phyloP scores from a whole-genome alignment of 805 yeast genomes.

The Candida chauliodis region DNA sequence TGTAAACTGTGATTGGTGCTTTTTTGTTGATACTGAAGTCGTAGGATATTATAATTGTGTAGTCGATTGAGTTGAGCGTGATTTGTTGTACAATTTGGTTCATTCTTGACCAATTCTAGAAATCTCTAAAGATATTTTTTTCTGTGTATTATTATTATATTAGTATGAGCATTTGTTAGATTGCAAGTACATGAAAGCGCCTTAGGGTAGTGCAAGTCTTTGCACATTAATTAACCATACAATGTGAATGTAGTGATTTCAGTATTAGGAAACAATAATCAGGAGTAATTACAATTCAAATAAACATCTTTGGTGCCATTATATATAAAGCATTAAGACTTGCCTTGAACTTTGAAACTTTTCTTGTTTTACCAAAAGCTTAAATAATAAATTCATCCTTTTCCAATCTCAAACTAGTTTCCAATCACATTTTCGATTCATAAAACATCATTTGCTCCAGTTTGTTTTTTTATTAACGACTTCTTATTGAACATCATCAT shows the following conservation, averaged over 20 bases:
- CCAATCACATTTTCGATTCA: no score
- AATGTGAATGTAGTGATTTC: no score
- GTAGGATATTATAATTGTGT: slow-evolving; percentile 14
- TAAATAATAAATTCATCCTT: background rate
- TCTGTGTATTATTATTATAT: background rate
- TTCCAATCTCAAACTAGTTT: no score
- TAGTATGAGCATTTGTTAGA: no score
- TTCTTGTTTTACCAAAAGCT: background rate
- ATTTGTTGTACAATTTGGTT: slow-evolving; percentile 9
- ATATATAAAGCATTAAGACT: background rate
- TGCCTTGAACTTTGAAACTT: background rate
- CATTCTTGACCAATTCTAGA: slow-evolving; percentile 7
- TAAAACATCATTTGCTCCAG: no score
- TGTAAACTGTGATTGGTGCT: slow-evolving; percentile 28
- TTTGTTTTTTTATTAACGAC: no score
- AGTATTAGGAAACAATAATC: background rate
- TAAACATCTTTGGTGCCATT: background rate
- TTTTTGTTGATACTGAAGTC: slow-evolving; percentile 7
- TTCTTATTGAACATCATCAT: no score
- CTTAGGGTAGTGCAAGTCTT: no score
- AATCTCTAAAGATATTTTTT: background rate
- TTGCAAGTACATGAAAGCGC: no score
- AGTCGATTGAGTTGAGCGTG: slow-evolving; percentile 12
- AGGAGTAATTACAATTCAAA: background rate
- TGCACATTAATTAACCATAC: no score